These are phyloP conservation scores for Eimeria praecox DNA, from an alignment of 169 alveolate genomes.

Conservation along the genomic window DNA sequence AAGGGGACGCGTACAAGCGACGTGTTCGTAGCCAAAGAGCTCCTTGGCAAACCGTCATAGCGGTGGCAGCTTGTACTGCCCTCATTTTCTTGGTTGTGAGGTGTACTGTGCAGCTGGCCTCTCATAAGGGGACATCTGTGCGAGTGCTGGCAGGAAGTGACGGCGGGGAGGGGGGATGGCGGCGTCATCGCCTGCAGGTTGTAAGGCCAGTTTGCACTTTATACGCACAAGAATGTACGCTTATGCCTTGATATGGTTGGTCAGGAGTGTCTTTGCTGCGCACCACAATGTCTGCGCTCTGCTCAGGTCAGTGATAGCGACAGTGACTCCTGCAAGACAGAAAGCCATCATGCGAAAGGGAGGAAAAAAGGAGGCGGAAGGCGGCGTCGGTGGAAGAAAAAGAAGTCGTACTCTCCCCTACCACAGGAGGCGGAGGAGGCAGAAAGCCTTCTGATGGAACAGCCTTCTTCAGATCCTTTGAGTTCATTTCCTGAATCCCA, in stretches of 20 bases:
- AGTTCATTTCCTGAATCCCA: not conserved
- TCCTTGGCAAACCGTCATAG: not conserved
- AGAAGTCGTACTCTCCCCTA: not conserved
- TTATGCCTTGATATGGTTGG: too few relatives aligned
- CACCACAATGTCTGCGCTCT: not conserved
- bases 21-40: not conserved
- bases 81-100: not conserved
- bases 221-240: not conserved
- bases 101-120: not conserved
- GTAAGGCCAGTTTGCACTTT: not conserved
- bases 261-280: not conserved
- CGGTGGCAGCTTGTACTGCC: not conserved
- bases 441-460: too few relatives aligned
- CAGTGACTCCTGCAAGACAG: not conserved
- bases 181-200: not conserved
- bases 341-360: not conserved
- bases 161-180: not conserved
- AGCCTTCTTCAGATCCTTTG: too few relatives aligned
- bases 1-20: not conserved
- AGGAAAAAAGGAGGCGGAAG: too few relatives aligned
- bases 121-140: not conserved
- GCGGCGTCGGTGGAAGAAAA: not conserved
- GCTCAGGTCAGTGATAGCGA: not conserved
- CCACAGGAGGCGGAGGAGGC: not conserved
- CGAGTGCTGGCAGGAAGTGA: not conserved